Conservation (phyloP, 2,329 filamentous ascomycete genomes). For the Claviceps arundinis region DNA sequence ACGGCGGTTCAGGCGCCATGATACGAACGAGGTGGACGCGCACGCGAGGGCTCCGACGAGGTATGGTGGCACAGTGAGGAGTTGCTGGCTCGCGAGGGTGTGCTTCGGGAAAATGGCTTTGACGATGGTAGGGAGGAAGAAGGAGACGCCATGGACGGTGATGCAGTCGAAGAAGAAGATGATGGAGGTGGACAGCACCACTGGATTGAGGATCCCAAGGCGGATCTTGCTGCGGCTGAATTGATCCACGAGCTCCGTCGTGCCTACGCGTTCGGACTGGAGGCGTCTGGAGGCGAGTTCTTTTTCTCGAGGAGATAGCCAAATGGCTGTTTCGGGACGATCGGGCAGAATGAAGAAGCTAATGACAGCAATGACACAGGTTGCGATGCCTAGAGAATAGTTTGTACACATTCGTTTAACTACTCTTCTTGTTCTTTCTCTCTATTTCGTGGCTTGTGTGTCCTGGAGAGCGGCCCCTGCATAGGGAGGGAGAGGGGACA, state of each 20-base stretch:
- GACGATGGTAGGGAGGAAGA: constrained; percentile 62
- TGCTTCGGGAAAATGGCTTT: constrained; percentile 49
- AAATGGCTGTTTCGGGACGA: constrained; percentile 50
- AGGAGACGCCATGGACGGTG: constrained; percentile 58
- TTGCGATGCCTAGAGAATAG: constrained; percentile 37
- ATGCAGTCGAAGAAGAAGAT: constrained; percentile 55
- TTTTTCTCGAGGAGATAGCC: constrained; percentile 50
- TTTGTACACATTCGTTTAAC: background rate
- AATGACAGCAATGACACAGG: constrained; percentile 36
- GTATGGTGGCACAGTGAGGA: constrained; percentile 58
- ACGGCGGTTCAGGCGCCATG: constrained; percentile 45
- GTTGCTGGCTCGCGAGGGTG: constrained; percentile 47
- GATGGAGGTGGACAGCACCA: constrained; percentile 33
- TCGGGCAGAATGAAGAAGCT: constrained; percentile 51
- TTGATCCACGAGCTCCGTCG: constrained; percentile 42
- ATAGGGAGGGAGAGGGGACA: too few species aligned
- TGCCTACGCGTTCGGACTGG: constrained; percentile 41
- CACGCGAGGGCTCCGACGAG: constrained; percentile 52
- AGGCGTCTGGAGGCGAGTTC: constrained; percentile 48
- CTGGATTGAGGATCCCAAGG: constrained; percentile 50
- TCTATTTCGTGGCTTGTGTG: background rate
- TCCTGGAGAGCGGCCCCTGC: background rate
- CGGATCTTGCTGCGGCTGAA: constrained; percentile 46
- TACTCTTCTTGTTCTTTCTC: background rate
- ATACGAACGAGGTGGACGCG: constrained; percentile 42